Evolutionary conservation across 441 rosid genomes (phyloP), one percentile per base, ranked within the genome.

Genomic region (Adansonia madagascariensis): DNA sequence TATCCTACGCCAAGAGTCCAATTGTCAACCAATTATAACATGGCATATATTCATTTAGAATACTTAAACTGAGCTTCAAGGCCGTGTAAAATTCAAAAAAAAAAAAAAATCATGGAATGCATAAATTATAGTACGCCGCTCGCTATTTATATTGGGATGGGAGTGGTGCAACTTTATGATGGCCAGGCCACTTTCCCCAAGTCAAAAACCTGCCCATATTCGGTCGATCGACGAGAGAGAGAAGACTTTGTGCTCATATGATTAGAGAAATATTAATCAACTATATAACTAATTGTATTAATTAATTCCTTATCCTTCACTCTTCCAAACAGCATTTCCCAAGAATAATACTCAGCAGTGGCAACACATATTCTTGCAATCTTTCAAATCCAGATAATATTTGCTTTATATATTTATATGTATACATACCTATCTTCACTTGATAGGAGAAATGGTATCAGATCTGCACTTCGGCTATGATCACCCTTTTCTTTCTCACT

Each of bases 161-260:
- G 17, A 11, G 8, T 10, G 8, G 41, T 61, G 49, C 55, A 18
- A 8, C 75, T 79, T 74, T 60, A 67, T 35, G 60, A 79, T 75
- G 31, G 60, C 75, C 80, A 31, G 31, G 60, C 75, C 80, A 31
- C 76, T 78, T 75, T 74, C 76, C 62, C 66, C 43, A 80, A 75
- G 86, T 83, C 82, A 27, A 61, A 83, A 80, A 76, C 68, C 46
- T 75, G 60, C 24, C 78, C 71, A 79, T 41, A 50, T 63, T 77
- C 74, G 73, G 57, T 77, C 74, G 70, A 62, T 27, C 31, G 31
- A 27, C 31, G 72, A 56, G 15, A 17, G 50, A n/a, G 24, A 0
- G 9, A 4, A 4, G 11, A 77, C 81, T 83, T 81, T 79, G 80
- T 79, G 80, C 77, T 78, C 79, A 50, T 52, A 83, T 70, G 80